phyloP scores from a whole-genome alignment of 2,329 filamentous ascomycete genomes.

The Sporothrix sp. region DNA sequence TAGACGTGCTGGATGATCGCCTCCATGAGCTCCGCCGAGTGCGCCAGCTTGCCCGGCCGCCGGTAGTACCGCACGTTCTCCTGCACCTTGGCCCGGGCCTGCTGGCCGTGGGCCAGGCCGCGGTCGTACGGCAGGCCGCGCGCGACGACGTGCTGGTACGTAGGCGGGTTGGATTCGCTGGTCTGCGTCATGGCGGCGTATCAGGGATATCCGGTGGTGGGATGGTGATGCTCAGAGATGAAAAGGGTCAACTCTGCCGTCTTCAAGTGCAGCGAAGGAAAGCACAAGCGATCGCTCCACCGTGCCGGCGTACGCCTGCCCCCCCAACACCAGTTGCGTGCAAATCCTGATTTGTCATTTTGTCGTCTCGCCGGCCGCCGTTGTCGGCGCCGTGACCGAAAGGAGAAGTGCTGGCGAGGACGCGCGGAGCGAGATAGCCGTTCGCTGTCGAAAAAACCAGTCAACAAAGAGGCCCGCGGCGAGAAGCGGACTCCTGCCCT shows the following conservation, averaged over 20 bases:
- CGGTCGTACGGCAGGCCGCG: constrained; percentile 20
- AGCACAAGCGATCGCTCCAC: too few species aligned
- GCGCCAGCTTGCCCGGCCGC: constrained; percentile 18
- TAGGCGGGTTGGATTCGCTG: constrained; percentile 1
- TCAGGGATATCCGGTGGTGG: neutral
- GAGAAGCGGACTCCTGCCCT: too few species aligned
- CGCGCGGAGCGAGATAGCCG: neutral
- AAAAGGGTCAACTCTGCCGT: too few species aligned
- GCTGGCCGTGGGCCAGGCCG: constrained; percentile 18
- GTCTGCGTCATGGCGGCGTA: neutral
- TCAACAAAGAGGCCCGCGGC: neutral
- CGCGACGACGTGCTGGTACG: constrained; percentile 21
- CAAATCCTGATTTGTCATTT: too few species aligned
- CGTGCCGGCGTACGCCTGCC: too few species aligned
- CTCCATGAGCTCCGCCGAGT: constrained; percentile 13
- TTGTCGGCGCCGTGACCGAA: neutral
- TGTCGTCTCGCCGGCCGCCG: neutral
- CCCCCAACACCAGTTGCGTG: too few species aligned
- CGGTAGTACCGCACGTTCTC: constrained; percentile 20
- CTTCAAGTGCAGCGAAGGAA: too few species aligned
- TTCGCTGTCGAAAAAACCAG: neutral
- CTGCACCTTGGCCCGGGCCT: constrained; percentile 19
- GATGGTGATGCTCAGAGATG: neutral
- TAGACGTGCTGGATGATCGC: constrained; percentile 19
- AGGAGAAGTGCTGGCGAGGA: neutral